Percentiles rank a stretch among this genome's conserved stretches.
phyloP scores from a whole-genome alignment of 352 stramenopile genomes.

The Aphanomyces astaci region DNA sequence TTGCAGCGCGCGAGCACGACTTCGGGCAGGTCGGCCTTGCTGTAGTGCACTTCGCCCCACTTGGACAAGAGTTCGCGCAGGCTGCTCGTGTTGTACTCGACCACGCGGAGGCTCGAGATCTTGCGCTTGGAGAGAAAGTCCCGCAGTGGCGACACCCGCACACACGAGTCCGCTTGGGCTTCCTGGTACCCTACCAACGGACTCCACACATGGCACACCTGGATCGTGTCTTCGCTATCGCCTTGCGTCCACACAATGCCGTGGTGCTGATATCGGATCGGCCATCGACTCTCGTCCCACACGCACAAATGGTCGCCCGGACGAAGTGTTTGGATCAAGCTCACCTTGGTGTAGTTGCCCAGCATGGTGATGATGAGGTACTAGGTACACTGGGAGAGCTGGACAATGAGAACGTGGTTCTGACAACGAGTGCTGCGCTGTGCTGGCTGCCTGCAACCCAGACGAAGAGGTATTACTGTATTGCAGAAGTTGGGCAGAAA shows the following conservation, averaged over 20 bases:
- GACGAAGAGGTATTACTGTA: too few species aligned
- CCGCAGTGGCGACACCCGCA: slow-evolving; percentile 77
- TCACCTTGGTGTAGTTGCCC: slow-evolving; percentile 71
- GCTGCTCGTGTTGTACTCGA: slow-evolving; percentile 80
- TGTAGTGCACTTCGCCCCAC: slow-evolving; percentile 83
- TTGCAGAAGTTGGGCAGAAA: background rate
- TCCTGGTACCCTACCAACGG: slow-evolving; percentile 61
- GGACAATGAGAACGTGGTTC: too few species aligned
- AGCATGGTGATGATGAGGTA: slow-evolving; percentile 31
- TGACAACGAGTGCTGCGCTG: too few species aligned
- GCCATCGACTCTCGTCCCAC: slow-evolving; percentile 81
- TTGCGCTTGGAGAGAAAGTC: slow-evolving; percentile 70
- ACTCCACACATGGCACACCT: slow-evolving; percentile 80
- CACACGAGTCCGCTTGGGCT: slow-evolving; percentile 77
- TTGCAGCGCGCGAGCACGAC: slow-evolving; percentile 76
- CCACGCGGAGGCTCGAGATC: slow-evolving; percentile 52
- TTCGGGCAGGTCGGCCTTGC: slow-evolving; percentile 69
- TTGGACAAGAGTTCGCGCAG: slow-evolving; percentile 66
- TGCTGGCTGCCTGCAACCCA: too few species aligned
- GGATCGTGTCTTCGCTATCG: slow-evolving; percentile 46
- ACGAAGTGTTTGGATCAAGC: slow-evolving; percentile 60
- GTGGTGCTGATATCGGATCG: slow-evolving; percentile 80
- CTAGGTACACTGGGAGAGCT: background rate
- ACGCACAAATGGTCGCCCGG: slow-evolving; percentile 78
- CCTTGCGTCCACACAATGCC: slow-evolving; percentile 79